Evolutionary conservation across 1,284 basidiomycete species (phyloP).

Genomic region (Agroathelia rolfsii): DNA sequence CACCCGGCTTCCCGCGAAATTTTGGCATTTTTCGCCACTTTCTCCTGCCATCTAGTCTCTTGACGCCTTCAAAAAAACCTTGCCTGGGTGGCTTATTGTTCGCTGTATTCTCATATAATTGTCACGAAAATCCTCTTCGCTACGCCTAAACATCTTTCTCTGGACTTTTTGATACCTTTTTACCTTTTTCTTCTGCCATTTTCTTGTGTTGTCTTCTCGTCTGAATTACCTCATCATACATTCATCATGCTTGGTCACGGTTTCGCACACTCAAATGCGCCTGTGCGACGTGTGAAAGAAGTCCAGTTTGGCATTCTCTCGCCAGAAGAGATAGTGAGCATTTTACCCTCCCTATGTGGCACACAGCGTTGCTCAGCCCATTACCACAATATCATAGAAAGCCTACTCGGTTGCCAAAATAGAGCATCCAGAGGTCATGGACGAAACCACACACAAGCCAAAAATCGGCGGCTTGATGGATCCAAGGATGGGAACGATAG

Average conservation of each 20-base stretch:
- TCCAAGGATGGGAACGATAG: conserved; percentile 96
- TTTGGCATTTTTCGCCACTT: neutral
- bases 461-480: conserved; percentile 95
- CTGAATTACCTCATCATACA: conserved; percentile 12
- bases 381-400: conserved; percentile 54
- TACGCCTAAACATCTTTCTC: too few relatives aligned
- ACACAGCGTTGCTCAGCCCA: conserved; percentile 9
- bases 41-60: too few relatives aligned
- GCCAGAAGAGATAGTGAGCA: conserved; percentile 96
- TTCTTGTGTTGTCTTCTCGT: conserved; percentile 10
- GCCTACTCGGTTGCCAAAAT: conserved; percentile 97
- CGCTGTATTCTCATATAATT: too few relatives aligned
- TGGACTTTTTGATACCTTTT: conserved; percentile 1
- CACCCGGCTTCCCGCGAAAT: neutral
- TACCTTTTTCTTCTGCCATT: conserved; percentile 10
- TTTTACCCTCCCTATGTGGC: conserved; percentile 10
- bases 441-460: conserved; percentile 82
- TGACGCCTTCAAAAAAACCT: too few relatives aligned
- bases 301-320: conserved; percentile 99
- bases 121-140: too few relatives aligned
- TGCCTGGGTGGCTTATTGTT: too few relatives aligned
- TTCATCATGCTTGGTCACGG: conserved; percentile 68
- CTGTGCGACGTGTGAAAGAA: conserved; percentile 90
- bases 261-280: conserved; percentile 87
- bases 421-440: conserved; percentile 97